phyloP scores from a whole-genome alignment of 83 land plant species.

The Picea engelmannii region DNA sequence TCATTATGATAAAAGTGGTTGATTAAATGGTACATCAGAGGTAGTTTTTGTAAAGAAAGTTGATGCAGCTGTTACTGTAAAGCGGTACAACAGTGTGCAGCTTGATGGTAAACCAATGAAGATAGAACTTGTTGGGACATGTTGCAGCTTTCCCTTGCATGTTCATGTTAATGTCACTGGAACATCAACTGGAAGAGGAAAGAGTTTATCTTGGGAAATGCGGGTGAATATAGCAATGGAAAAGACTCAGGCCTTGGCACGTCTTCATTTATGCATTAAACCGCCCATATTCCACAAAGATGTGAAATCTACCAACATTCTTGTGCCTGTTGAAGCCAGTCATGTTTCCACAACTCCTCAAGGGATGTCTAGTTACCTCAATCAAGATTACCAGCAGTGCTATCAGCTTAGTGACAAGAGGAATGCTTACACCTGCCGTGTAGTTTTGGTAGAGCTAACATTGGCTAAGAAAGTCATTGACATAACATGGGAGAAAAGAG shows the following conservation, averaged over 20 bases:
- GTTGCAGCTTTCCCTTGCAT: conserved; percentile 30
- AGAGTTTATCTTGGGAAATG: conserved; percentile 31
- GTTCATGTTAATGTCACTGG: conserved; percentile 58
- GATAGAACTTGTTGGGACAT: conserved; percentile 59
- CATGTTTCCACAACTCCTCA: conserved; percentile 87
- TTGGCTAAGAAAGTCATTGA: neutral
- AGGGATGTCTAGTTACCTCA: conserved; percentile 87
- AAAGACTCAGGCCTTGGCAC: conserved; percentile 35
- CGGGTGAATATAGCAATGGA: conserved; percentile 35
- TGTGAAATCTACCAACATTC: conserved; percentile 41
- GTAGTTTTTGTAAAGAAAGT: conserved; percentile 52
- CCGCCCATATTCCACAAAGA: conserved; percentile 56
- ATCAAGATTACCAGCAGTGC: conserved; percentile 79
- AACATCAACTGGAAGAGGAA: conserved; percentile 38
- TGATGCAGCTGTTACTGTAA: conserved; percentile 71
- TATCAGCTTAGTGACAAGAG: conserved; percentile 45
- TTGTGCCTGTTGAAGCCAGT: conserved; percentile 26
- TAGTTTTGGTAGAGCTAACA: neutral
- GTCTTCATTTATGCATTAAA: conserved; percentile 27
- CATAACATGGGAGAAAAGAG: neutral
- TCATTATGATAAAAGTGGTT: too few species aligned
- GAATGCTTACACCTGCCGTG: neutral
- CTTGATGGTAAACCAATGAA: conserved; percentile 84
- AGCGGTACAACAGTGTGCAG: conserved; percentile 72
- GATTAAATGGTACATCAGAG: conserved; percentile 54